These are phyloP conservation scores for Raphanus hybrid DNA, from an alignment of 441 rosid genomes.

Conservation along the genomic window DNA sequence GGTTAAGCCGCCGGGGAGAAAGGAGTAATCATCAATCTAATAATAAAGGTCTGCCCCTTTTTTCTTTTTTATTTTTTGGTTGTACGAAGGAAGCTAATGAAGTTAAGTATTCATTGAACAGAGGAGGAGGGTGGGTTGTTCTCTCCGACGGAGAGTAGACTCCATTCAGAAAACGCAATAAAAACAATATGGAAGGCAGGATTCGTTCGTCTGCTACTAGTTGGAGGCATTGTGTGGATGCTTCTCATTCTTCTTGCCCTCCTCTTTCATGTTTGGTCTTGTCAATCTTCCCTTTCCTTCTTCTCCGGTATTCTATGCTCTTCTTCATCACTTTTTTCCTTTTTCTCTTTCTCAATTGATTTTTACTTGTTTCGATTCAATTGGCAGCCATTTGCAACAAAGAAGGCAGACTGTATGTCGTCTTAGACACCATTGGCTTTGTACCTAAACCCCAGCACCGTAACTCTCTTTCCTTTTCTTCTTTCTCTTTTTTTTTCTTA, in stretches of 20 bases:
- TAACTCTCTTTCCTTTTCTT: slow-evolving; percentile 21
- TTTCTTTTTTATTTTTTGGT: not conserved
- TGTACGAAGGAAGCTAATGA: not conserved
- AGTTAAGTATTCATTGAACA: not conserved
- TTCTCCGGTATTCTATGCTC: slow-evolving; percentile 67
- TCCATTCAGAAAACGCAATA: slow-evolving; percentile 54
- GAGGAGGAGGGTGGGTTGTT: slow-evolving; percentile 42
- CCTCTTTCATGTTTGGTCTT: slow-evolving; percentile 87
- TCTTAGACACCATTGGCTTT: slow-evolving; percentile 76
- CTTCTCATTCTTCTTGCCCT: slow-evolving; percentile 73
- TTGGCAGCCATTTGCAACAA: slow-evolving; percentile 87
- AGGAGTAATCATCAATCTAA: slow-evolving; percentile 37
- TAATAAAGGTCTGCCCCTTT: slow-evolving; percentile 50
- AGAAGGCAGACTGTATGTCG: slow-evolving; percentile 73
- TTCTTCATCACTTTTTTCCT: too few relatives aligned
- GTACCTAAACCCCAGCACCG: slow-evolving; percentile 78
- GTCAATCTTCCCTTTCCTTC: slow-evolving; percentile 75
- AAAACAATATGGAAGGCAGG: slow-evolving; percentile 75
- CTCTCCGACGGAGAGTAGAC: slow-evolving; percentile 49
- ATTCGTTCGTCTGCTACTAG: slow-evolving; percentile 75
- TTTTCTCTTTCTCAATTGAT: not conserved
- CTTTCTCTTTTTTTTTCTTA: not conserved
- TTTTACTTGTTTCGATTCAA: too few relatives aligned
- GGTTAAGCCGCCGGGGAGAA: slow-evolving; percentile 57
- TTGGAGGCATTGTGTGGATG: slow-evolving; percentile 89